Evolutionary conservation across 768 basidiomycete species (phyloP), one percentile per base, ranked within the genome.

Genomic region (Boletus sp.): DNA sequence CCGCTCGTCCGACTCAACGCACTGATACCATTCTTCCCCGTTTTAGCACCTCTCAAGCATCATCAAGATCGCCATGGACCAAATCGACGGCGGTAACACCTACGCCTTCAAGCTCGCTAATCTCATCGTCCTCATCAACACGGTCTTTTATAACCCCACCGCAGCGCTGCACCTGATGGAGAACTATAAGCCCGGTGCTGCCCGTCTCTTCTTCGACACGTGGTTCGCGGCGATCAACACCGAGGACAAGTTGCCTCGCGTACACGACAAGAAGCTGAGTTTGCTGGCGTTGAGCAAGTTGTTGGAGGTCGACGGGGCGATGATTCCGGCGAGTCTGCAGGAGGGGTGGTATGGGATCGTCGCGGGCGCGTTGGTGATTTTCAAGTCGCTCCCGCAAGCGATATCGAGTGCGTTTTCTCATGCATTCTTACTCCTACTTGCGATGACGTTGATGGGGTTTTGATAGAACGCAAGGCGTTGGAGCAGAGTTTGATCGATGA

Each of bases 231-330:
- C 84, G 11, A 89, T 93, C 71, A 85, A 84, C 55, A 67, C 61
- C 37, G 76, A 79, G 15, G 76, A 70, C 28, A 80, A 78, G 47
- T 79, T 94, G 36, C 90, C 91, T 12, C 83, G 92, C 18, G 92
- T 96, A 44, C 92, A 96, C 67, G 92, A 95, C 74, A 93, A 94
- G 81, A 92, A 89, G 72, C 75, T 95, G 55, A 84, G 82, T 62
- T 83, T 94, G 54, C 69, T 90, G 55, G 84, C 92, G 10, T 70
- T 95, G 55, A 90, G 86, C 59, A 84, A 85, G 45, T 73, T 94
- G 56, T 76, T 96, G 67, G 90, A 93, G 72, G 75, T 92, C 71
- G 77, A 84, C 12, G 80, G 82, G 2, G 68, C 70, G 9, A 68
- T 67, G 47, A 78, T 91, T 36, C 90, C 89, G 3, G 78, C 78